Percentiles rank a stretch among this genome's conserved stretches.
Conservation (phyloP, 495 filamentous ascomycete species). For the Neurospora sp. region DNA sequence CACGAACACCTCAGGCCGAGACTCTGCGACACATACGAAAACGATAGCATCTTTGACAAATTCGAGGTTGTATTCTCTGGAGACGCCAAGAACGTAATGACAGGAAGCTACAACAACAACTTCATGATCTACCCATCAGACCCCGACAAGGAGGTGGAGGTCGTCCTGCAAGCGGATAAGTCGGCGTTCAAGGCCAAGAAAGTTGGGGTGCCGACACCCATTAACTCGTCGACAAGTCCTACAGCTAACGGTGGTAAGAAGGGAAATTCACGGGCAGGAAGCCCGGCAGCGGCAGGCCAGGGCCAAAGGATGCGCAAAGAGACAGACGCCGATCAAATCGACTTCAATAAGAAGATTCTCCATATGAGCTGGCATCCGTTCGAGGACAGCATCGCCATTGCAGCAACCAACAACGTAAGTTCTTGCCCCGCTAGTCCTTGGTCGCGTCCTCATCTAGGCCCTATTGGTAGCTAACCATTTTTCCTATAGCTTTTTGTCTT, state of each 20-base stretch:
- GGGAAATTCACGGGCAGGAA: conserved; percentile 74
- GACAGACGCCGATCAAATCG: conserved; percentile 98
- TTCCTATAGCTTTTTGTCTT: conserved; percentile 82
- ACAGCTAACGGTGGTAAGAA: conserved; percentile 71
- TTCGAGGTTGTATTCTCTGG: conserved; percentile 99
- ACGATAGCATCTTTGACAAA: conserved; percentile 99
- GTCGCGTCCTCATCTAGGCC: not conserved
- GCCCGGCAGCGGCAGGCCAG: conserved; percentile 73
- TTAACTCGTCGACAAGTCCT: conserved; percentile 67
- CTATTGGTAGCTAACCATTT: conserved; percentile 12
- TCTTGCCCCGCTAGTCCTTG: not conserved
- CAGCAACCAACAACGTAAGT: conserved; percentile 97
- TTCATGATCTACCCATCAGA: conserved; percentile 99
- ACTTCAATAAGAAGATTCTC: conserved; percentile 99
- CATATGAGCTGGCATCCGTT: conserved; percentile 99
- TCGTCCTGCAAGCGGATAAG: conserved; percentile 96
- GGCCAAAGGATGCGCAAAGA: conserved; percentile 96
- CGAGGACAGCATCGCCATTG: conserved; percentile 99
- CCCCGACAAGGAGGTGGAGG: conserved; percentile 89
- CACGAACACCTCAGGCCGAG: conserved; percentile 93
- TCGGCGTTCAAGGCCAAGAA: conserved; percentile 99
- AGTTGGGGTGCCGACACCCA: conserved; percentile 93
- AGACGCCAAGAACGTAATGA: conserved; percentile 98
- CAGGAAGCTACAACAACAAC: conserved; percentile 99
- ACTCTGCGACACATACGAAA: conserved; percentile 97